Base-by-base conservation (phyloP, 1,139 yeast species). In the Lodderomyces beijingensis region DNA sequence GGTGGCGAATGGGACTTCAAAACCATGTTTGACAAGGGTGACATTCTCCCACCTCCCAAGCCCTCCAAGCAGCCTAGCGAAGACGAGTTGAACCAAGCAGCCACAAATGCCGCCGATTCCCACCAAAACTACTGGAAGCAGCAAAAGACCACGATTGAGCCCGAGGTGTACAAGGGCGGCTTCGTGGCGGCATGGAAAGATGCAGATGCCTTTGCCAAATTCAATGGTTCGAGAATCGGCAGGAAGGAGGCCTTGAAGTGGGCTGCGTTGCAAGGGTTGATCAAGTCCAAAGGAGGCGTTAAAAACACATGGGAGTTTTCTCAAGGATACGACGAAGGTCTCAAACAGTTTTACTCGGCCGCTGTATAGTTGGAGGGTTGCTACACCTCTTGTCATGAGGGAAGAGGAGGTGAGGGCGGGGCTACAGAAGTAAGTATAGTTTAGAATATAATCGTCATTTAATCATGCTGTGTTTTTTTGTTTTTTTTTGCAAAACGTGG, bases 1-100 rank as follows among this genome's bases (percentile, higher is more conserved):
- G 96, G 96, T 25, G 97, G 96, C 8, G 96, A 87, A 59, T 89
- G 97, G 97, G 96, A 91, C 36, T 80, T 86, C 55, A 70, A 73
- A 28, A 86, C 88, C 29, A 85, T 85, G 91, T 61, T 74, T 17
- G 77, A 81, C 18, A 62, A 63, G 36, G 89, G 89, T 0, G 77
- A 80, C 7, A 60, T 87, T 16, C 27, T 27, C 3, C 46, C 49
- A 7, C 57, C 59, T 2, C 43, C 51, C 24, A 35, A 43, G 2
- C 57, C 55, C 14, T 51, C 47, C 16, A 21, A 40, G 1, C 35
- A 57, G 4, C 76, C 79, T 3, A 55, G 57, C 16, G 61, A 66
- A 29, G 55, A 62, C 10, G 69, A 64, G 16, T 66, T 73, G 36
- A 63, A 73, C n/a, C 59, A 59, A 15, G 45, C 48, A 6, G 55